Evolutionary conservation across 2,329 filamentous ascomycete species (phyloP).

Genomic region (Alternaria triticimaculans): DNA sequence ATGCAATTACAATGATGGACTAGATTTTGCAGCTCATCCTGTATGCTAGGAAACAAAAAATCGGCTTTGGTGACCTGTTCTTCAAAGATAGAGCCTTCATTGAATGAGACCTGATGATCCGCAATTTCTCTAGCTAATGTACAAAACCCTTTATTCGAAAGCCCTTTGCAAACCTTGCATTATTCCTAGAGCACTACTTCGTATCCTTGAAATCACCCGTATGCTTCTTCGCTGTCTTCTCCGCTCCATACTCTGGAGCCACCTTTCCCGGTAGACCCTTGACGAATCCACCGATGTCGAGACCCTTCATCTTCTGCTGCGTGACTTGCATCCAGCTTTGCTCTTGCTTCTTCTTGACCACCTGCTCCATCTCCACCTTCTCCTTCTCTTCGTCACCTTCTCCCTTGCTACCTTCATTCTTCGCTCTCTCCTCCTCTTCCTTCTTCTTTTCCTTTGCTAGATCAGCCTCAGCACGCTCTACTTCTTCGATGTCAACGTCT

Average conservation of each 20-base stretch:
- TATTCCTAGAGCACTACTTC: not conserved
- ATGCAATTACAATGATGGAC: not conserved
- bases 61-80: not conserved
- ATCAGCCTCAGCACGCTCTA: conserved; percentile 56
- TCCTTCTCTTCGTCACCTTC: conserved; percentile 37
- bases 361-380: conserved; percentile 49
- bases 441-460: conserved; percentile 54
- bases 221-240: not conserved
- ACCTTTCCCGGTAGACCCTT: conserved; percentile 7
- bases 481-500: conserved; percentile 56
- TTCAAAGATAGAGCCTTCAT: not conserved
- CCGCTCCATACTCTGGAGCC: not conserved
- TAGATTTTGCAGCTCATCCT: not conserved
- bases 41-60: not conserved
- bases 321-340: conserved; percentile 53
- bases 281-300: conserved; percentile 22
- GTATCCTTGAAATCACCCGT: conserved; percentile 1
- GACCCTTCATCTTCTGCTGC: conserved; percentile 49
- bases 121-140: not conserved
- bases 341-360: conserved; percentile 54
- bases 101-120: not conserved
- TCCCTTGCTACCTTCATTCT: conserved; percentile 29
- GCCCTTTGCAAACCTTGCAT: not conserved
- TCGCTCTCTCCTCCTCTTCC: conserved; percentile 46
- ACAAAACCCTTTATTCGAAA: not conserved